phyloP scores from a whole-genome alignment of 768 basidiomycete genomes.

The Tylopilus balloui region DNA sequence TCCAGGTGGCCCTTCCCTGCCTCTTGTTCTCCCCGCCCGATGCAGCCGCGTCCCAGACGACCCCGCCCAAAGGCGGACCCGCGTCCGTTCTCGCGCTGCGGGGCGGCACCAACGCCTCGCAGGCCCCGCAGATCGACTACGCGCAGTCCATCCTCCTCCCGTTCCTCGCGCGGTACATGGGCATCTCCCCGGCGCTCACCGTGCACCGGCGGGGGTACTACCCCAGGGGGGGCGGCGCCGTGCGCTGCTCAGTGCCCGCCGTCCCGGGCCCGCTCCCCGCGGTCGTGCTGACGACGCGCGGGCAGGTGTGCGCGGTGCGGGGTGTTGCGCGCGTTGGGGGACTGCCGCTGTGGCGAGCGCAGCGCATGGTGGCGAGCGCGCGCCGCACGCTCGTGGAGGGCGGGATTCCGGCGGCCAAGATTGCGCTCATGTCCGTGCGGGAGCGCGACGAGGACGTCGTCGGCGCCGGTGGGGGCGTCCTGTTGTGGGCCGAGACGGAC shows the following conservation, averaged over 20 bases:
- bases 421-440: conserved; percentile 41
- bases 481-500: conserved; percentile 71
- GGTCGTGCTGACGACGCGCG: conserved; percentile 53
- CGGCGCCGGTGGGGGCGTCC: conserved; percentile 69
- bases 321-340: conserved; percentile 67
- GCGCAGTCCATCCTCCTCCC: conserved; percentile 61
- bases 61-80: background rate
- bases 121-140: conserved; percentile 77
- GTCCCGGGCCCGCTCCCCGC: conserved; percentile 39
- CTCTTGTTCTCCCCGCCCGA: conserved; percentile 49
- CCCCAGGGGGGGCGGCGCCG: conserved; percentile 68
- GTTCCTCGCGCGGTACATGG: conserved; percentile 57
- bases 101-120: conserved; percentile 70
- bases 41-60: background rate
- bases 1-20: conserved; percentile 69
- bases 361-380: conserved; percentile 56
- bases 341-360: conserved; percentile 52
- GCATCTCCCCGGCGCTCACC: conserved; percentile 39
- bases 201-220: conserved; percentile 63
- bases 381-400: conserved; percentile 36
- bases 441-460: conserved; percentile 43
- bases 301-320: conserved; percentile 44
- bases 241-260: conserved; percentile 38
- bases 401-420: conserved; percentile 23
- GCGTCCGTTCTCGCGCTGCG: conserved; percentile 50